Evolutionary conservation across 1,284 basidiomycete species (phyloP).

Genomic region (Pascua sp.): DNA sequence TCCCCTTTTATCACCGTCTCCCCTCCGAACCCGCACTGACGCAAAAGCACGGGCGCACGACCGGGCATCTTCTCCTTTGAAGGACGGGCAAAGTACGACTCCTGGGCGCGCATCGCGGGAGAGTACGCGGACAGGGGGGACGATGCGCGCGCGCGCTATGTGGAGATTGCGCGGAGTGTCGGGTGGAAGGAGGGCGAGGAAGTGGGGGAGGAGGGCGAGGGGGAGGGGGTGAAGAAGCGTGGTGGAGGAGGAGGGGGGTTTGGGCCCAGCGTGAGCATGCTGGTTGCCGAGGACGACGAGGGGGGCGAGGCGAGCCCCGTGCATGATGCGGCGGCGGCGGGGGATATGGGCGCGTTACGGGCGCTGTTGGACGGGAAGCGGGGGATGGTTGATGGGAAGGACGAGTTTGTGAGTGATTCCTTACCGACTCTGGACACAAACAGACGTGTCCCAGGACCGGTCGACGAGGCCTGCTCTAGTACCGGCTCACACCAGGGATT

Average conservation of each 20-base stretch:
- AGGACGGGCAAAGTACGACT: constrained; percentile 82
- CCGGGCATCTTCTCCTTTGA: constrained; percentile 79
- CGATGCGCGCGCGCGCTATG: constrained; percentile 56
- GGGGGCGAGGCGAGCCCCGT: constrained; percentile 35
- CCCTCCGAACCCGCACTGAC: not conserved
- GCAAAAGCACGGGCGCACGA: constrained; percentile 55
- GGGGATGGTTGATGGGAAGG: constrained; percentile 52
- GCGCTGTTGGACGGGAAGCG: constrained; percentile 53
- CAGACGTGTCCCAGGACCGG: too few relatives aligned
- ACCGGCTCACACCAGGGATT: constrained; percentile 60
- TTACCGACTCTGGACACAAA: too few relatives aligned
- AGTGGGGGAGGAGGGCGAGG: constrained; percentile 23
- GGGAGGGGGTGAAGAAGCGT: constrained; percentile 54
- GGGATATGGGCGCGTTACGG: constrained; percentile 55
- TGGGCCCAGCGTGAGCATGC: constrained; percentile 63
- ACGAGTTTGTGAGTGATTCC: constrained; percentile 60
- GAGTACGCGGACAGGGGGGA: constrained; percentile 52
- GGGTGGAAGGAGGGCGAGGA: constrained; percentile 58
- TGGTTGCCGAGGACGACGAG: constrained; percentile 47
- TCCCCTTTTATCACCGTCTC: not conserved
- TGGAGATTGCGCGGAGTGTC: constrained; percentile 63
- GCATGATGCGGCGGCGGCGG: constrained; percentile 64
- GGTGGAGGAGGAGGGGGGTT: constrained; percentile 12
- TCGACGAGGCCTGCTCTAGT: not conserved
- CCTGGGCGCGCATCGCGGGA: constrained; percentile 63